These are phyloP conservation scores for Monosporascus sp. DNA, from an alignment of 2,329 filamentous ascomycete species.

Conservation along the genomic window DNA sequence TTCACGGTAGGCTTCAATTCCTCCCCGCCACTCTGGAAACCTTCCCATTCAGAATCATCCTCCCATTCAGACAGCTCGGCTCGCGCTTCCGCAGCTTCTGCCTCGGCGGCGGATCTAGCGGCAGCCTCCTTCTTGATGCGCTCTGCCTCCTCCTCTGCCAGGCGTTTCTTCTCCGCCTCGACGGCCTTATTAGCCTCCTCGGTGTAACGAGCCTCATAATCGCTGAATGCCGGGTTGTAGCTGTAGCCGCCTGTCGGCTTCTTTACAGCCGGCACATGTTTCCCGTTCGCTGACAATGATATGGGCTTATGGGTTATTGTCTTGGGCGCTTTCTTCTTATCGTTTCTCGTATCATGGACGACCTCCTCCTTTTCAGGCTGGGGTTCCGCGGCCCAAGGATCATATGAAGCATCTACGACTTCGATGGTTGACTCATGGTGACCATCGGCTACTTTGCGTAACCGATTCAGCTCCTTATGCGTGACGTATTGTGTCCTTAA, in stretches of 20 bases:
- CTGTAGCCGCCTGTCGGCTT: conserved; percentile 78
- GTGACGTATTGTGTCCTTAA: conserved; percentile 74
- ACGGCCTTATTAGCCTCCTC: conserved; percentile 74
- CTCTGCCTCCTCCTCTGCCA: conserved; percentile 62
- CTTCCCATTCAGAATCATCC: conserved; percentile 88
- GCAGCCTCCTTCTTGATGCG: conserved; percentile 62
- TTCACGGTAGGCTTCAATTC: conserved; percentile 63
- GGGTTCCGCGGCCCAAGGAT: conserved; percentile 64
- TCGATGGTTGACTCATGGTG: conserved; percentile 50
- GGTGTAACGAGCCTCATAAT: conserved; percentile 73
- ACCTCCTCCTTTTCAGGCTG: conserved; percentile 22
- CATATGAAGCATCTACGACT: conserved; percentile 61
- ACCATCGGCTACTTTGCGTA: conserved; percentile 75
- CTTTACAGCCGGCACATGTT: conserved; percentile 69
- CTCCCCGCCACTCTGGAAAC: conserved; percentile 75
- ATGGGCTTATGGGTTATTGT: conserved; percentile 74
- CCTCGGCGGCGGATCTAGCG: conserved; percentile 63
- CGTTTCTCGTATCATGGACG: conserved; percentile 32
- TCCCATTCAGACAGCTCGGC: conserved; percentile 67
- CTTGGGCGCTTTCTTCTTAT: conserved; percentile 63
- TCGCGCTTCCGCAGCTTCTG: conserved; percentile 66
- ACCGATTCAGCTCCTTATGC: conserved; percentile 72
- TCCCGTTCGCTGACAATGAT: conserved; percentile 77
- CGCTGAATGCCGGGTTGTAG: conserved; percentile 85
- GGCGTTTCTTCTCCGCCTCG: conserved; percentile 68